A percentile compares a stretch with the other conserved stretches of the same genome.
Evolutionary conservation across 306 rosid genomes (phyloP).

Genomic region (Vicia sativa): DNA sequence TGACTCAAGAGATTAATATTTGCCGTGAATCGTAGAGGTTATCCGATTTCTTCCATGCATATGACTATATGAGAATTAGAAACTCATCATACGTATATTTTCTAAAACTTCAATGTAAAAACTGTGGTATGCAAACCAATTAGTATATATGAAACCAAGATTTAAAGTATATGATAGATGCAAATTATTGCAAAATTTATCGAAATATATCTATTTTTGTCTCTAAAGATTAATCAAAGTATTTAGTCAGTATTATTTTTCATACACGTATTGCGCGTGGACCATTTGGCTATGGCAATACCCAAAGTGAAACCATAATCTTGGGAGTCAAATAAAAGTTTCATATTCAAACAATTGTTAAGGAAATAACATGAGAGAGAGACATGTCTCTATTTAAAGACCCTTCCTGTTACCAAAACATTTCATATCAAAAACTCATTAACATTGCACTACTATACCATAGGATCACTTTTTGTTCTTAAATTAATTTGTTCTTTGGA

Average conservation of each 20-base stretch:
- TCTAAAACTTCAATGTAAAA: background rate
- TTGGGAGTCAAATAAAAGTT: background rate
- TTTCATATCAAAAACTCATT: slow-evolving; percentile 13
- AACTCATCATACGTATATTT: too few species aligned
- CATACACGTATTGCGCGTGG: background rate
- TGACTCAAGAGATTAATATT: too few species aligned
- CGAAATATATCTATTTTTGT: background rate
- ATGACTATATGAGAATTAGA: background rate
- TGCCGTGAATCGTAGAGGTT: too few species aligned
- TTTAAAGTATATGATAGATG: background rate
- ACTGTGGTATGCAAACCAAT: background rate
- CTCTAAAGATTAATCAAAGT: background rate
- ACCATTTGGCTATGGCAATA: background rate
- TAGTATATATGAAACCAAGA: background rate
- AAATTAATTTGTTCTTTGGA: background rate
- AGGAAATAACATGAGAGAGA: background rate
- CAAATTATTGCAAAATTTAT: background rate
- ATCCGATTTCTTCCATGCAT: too few species aligned
- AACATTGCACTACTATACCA: background rate
- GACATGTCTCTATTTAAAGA: background rate
- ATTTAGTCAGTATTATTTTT: background rate
- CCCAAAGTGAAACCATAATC: background rate
- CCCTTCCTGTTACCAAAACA: background rate
- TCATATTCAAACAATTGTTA: slow-evolving; percentile 1
- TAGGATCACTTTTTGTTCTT: background rate